A percentile compares a stretch with the other conserved stretches of the same genome.
These are phyloP conservation scores for Rosa rugosa DNA, from an alignment of 306 rosid species.

Conservation along the genomic window DNA sequence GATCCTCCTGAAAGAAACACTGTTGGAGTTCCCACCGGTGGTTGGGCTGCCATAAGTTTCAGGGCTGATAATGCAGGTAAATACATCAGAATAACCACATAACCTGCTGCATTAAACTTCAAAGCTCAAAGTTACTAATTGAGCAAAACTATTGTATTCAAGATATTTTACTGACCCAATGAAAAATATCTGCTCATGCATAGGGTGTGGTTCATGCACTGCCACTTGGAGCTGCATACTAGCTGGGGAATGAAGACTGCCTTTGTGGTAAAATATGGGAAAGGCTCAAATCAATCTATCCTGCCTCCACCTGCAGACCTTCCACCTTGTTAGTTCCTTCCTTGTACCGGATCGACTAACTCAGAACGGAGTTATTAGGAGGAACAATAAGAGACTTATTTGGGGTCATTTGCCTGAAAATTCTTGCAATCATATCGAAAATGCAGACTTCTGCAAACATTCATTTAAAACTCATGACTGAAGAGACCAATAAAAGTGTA, in stretches of 20 bases:
- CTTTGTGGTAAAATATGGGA: conserved; percentile 18
- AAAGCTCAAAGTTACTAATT: background rate
- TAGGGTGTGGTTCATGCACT: conserved; percentile 25
- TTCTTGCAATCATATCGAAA: background rate
- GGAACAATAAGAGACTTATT: too few relatives aligned
- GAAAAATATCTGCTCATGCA: background rate
- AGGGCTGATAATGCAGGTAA: conserved; percentile 37
- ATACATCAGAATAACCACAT: background rate
- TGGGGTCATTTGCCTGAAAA: too few relatives aligned
- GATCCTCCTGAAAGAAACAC: conserved; percentile 37
- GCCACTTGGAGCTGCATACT: conserved; percentile 22
- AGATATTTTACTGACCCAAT: too few relatives aligned
- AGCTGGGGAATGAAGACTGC: conserved; percentile 20
- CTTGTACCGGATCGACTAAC: background rate
- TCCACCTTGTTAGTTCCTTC: conserved; percentile 1
- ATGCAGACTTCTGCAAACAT: background rate
- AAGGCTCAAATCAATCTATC: background rate
- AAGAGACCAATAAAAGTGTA: background rate
- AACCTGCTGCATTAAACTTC: background rate
- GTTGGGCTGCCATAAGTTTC: conserved; percentile 34
- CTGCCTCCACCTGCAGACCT: conserved; percentile 15
- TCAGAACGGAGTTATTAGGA: background rate
- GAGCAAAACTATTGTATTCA: too few relatives aligned
- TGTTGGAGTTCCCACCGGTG: conserved; percentile 28
- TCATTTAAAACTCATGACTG: background rate